Percentiles rank a stretch among this genome's conserved stretches.
Conservation (phyloP, 1,284 basidiomycete genomes). For the Apiotrichum gamsii region DNA sequence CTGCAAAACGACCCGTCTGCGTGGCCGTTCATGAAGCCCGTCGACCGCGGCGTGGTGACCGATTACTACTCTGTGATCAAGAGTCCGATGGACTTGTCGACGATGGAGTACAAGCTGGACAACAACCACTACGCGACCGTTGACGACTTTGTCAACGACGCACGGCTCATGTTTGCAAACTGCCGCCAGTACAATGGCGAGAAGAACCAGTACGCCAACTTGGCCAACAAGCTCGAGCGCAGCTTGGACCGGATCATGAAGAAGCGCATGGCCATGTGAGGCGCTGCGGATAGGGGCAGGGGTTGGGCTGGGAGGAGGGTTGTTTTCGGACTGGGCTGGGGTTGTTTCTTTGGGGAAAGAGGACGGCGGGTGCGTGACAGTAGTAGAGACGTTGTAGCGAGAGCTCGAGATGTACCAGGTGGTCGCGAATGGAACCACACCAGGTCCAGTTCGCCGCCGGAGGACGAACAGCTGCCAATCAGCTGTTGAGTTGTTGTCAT, state of each 20-base stretch:
- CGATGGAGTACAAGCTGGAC: slow-evolving; percentile 89
- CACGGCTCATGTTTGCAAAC: slow-evolving; percentile 82
- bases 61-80: slow-evolving; percentile 92
- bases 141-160: slow-evolving; percentile 73
- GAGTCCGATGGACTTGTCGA: slow-evolving; percentile 89
- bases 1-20: slow-evolving; percentile 71
- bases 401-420: background rate
- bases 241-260: slow-evolving; percentile 46
- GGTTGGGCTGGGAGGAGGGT: too few species aligned
- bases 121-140: slow-evolving; percentile 66
- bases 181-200: slow-evolving; percentile 86
- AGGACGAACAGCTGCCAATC: too few species aligned
- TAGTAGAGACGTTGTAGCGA: background rate
- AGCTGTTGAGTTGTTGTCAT: too few species aligned
- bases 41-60: slow-evolving; percentile 72
- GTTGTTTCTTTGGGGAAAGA: too few species aligned
- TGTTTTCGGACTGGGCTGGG: too few species aligned
- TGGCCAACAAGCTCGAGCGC: slow-evolving; percentile 73
- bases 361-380: background rate
- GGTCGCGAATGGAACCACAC: too few species aligned
- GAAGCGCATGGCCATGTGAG: slow-evolving; percentile 35
- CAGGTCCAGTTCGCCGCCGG: too few species aligned
- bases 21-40: slow-evolving; percentile 64
- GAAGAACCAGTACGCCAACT: slow-evolving; percentile 75
- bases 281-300: too few species aligned